Evolutionary conservation across 1,284 basidiomycete genomes (phyloP).

Genomic region (Ceratobasidium sp.): DNA sequence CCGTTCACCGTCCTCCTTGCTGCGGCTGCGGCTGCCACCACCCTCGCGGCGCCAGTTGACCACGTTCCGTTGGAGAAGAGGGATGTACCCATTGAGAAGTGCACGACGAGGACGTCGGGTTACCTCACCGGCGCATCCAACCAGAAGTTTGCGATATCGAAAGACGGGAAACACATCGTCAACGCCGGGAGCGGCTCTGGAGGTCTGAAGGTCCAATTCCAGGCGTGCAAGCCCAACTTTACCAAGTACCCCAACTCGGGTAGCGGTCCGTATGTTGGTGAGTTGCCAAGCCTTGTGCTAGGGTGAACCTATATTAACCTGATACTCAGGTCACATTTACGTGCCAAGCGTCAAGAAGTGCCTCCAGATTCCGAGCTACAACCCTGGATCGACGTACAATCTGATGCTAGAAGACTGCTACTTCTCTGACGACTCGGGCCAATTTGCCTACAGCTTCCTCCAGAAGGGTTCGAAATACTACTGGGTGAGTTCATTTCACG

Average conservation of each 20-base stretch:
- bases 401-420: conserved; percentile 36
- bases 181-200: conserved; percentile 21
- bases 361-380: conserved; percentile 42
- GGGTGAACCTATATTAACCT: neutral
- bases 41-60: conserved; percentile 33
- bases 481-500: conserved; percentile 21
- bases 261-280: conserved; percentile 37
- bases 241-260: conserved; percentile 40
- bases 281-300: neutral
- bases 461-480: conserved; percentile 41
- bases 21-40: conserved; percentile 1
- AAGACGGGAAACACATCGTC: conserved; percentile 19
- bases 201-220: conserved; percentile 36
- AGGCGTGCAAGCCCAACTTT: conserved; percentile 40
- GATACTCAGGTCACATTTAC: conserved; percentile 32
- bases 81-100: conserved; percentile 31
- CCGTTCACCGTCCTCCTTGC: conserved; percentile 3
- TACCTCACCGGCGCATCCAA: conserved; percentile 20
- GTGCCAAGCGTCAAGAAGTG: conserved; percentile 32
- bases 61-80: conserved; percentile 30
- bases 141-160: conserved; percentile 37
- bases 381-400: conserved; percentile 26
- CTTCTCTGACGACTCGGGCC: conserved; percentile 38
- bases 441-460: conserved; percentile 38
- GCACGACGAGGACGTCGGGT: conserved; percentile 21